Percentiles rank a stretch among this genome's conserved stretches.
Evolutionary conservation across 1,284 basidiomycete genomes (phyloP).

Genomic region (Ceraceosorus guamensis): DNA sequence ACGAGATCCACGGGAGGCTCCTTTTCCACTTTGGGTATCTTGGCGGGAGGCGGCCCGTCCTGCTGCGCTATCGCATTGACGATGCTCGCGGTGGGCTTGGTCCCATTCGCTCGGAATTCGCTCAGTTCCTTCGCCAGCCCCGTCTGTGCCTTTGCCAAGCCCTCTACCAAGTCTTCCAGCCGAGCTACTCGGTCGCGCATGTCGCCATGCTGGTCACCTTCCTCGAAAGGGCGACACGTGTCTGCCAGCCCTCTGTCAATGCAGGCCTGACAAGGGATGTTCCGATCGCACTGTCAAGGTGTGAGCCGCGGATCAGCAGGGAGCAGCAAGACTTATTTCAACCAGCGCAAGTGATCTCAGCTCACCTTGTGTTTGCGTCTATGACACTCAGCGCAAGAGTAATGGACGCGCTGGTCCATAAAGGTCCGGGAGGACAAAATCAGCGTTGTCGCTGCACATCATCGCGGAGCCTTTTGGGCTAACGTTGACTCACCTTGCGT

Average conservation of each 20-base stretch:
- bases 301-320: background rate
- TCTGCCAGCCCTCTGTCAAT: conserved; percentile 40
- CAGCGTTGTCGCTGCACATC: background rate
- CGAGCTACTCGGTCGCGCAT: conserved; percentile 37
- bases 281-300: conserved; percentile 29
- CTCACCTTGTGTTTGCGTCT: conserved; percentile 36
- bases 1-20: background rate
- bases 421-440: background rate
- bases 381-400: conserved; percentile 43
- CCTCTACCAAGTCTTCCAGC: conserved; percentile 43
- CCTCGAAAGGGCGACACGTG: conserved; percentile 34
- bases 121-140: conserved; percentile 33
- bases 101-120: conserved; percentile 12
- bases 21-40: background rate
- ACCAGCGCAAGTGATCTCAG: background rate
- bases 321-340: too few species aligned
- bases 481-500: conserved; percentile 17
- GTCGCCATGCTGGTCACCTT: conserved; percentile 42
- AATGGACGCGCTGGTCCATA: conserved; percentile 36
- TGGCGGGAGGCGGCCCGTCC: background rate
- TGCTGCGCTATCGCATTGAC: background rate
- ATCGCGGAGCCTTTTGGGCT: too few species aligned
- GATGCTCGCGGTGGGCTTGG: background rate
- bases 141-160: conserved; percentile 37
- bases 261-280: conserved; percentile 40